A percentile compares a stretch with the other conserved stretches of the same genome.
These are phyloP conservation scores for Berberis vulgaris DNA, from an alignment of 164 flowering plant species.

Conservation along the genomic window DNA sequence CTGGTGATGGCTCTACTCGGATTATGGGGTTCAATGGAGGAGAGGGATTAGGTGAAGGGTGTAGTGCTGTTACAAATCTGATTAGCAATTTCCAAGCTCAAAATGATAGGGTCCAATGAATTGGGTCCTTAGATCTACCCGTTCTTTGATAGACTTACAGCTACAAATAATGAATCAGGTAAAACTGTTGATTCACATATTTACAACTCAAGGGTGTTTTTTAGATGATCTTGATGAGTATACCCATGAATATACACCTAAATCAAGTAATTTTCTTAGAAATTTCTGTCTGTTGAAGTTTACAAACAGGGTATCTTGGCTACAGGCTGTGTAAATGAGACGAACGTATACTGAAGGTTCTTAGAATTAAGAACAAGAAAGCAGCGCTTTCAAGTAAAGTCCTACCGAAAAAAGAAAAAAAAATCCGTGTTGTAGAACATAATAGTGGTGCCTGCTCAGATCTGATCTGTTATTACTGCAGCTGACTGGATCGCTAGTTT, in stretches of 20 bases:
- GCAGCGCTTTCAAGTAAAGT: background rate
- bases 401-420: background rate
- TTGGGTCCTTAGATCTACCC: background rate
- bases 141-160: too few relatives aligned
- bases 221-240: too few relatives aligned
- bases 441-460: background rate
- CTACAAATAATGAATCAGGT: too few relatives aligned
- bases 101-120: slow-evolving; percentile 13
- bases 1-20: slow-evolving; percentile 8
- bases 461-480: too few relatives aligned
- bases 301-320: background rate
- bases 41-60: slow-evolving; percentile 19
- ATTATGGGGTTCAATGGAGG: slow-evolving; percentile 15
- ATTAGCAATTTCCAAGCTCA: slow-evolving; percentile 11
- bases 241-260: too few relatives aligned
- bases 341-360: background rate
- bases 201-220: too few relatives aligned
- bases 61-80: slow-evolving; percentile 8
- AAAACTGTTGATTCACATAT: too few relatives aligned
- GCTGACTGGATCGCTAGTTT: too few relatives aligned
- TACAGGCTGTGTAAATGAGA: background rate
- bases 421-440: background rate
- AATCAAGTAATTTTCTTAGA: too few relatives aligned
- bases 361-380: background rate
- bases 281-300: too few relatives aligned